Evolutionary conservation across 2,329 filamentous ascomycete genomes (phyloP).

Genomic region (Penicillium sp.): DNA sequence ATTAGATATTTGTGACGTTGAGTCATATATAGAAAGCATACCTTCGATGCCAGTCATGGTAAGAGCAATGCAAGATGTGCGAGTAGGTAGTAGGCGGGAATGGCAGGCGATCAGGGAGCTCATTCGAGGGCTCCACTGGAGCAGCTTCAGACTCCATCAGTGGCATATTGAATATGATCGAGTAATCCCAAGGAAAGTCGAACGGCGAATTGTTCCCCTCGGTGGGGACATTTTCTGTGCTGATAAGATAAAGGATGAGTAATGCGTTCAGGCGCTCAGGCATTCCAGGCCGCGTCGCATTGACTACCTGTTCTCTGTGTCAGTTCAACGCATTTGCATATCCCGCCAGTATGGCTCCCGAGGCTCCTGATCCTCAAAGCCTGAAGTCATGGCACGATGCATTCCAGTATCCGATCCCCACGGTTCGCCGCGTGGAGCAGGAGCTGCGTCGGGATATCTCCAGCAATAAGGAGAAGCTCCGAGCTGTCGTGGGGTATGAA

Average conservation of each 20-base stretch:
- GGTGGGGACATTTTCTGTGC: slow-evolving; percentile 25
- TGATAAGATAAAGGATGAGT: slow-evolving; percentile 24
- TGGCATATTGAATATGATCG: slow-evolving; percentile 27
- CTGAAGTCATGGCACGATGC: slow-evolving; percentile 67
- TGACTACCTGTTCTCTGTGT: slow-evolving; percentile 10
- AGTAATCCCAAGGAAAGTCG: not conserved
- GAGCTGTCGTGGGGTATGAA: slow-evolving; percentile 64
- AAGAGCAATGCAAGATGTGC: slow-evolving; percentile 93
- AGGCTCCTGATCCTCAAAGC: slow-evolving; percentile 57
- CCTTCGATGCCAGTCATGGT: slow-evolving; percentile 85
- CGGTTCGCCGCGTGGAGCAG: slow-evolving; percentile 63
- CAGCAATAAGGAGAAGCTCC: slow-evolving; percentile 66
- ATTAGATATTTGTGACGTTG: slow-evolving; percentile 1
- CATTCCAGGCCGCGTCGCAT: slow-evolving; percentile 5
- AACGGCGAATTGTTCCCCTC: slow-evolving; percentile 6
- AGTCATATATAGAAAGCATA: slow-evolving; percentile 38
- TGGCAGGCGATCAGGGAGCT: slow-evolving; percentile 48
- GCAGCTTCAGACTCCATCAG: slow-evolving; percentile 27
- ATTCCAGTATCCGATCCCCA: slow-evolving; percentile 65
- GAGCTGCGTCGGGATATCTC: slow-evolving; percentile 63
- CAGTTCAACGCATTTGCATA: slow-evolving; percentile 3
- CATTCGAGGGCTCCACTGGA: slow-evolving; percentile 16
- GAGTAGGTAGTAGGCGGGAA: slow-evolving; percentile 83
- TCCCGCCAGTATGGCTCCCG: slow-evolving; percentile 50
- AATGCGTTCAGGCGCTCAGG: slow-evolving; percentile 9